Evolutionary conservation across 805 yeast species (phyloP).

Genomic region (Zygoascus flipseniorum): DNA sequence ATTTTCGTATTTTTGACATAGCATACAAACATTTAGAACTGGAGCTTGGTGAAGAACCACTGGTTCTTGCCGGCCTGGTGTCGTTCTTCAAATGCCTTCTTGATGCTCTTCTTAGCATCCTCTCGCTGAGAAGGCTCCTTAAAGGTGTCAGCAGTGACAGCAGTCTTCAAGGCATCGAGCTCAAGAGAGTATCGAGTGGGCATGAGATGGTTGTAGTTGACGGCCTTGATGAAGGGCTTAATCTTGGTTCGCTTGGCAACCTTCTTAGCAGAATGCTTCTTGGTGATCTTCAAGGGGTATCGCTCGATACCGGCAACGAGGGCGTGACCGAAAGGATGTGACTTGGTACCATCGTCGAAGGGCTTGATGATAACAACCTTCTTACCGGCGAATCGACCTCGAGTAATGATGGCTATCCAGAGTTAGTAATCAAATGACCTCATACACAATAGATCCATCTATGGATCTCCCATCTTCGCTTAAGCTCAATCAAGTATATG

Average conservation of each 20-base stretch:
- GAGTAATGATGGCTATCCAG: constrained; percentile 63
- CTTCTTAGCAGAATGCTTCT: constrained; percentile 91
- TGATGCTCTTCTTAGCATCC: constrained; percentile 98
- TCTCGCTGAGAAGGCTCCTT: constrained; percentile 96
- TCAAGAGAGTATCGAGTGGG: constrained; percentile 99
- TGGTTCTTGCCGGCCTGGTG: constrained; percentile 98
- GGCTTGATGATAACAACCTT: constrained; percentile 98
- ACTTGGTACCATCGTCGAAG: constrained; percentile 97
- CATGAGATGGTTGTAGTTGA: constrained; percentile 99
- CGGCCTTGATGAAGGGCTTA: constrained; percentile 97
- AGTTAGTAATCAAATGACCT: background rate
- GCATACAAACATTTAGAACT: constrained; percentile 47
- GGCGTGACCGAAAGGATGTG: constrained; percentile 99
- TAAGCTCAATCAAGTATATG: too few species aligned
- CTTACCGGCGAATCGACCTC: constrained; percentile 99
- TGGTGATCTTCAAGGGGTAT: constrained; percentile 94
- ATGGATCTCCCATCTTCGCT: too few species aligned
- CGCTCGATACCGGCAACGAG: constrained; percentile 99
- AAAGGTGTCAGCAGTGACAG: constrained; percentile 87
- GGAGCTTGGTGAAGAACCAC: constrained; percentile 99
- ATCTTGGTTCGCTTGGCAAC: constrained; percentile 94
- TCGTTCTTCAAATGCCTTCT: constrained; percentile 98
- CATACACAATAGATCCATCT: background rate
- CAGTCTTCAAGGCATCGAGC: constrained; percentile 89
- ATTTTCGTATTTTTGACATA: constrained; percentile 1